A percentile compares a stretch with the other conserved stretches of the same genome.
Evolutionary conservation across 345 rosid species (phyloP).

Genomic region (Ceriops tagal): DNA sequence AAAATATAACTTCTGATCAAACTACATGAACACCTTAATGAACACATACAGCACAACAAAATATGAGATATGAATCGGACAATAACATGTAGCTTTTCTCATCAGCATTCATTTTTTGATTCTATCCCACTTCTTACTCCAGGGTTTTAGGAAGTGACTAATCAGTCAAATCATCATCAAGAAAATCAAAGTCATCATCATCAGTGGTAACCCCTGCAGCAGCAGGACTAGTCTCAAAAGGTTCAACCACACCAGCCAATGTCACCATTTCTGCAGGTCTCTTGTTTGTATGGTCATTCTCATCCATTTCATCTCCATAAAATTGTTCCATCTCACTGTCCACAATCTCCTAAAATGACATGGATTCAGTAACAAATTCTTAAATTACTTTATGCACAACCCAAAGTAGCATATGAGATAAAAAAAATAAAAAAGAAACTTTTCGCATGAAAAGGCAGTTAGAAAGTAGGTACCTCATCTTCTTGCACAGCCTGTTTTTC

Average conservation of each 20-base stretch:
- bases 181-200: conserved; percentile 55
- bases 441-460: background rate
- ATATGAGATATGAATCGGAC: conserved; percentile 19
- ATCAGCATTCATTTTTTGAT: conserved; percentile 8
- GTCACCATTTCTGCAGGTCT: conserved; percentile 37
- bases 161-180: conserved; percentile 51
- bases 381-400: conserved; percentile 4
- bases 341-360: conserved; percentile 43
- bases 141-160: conserved; percentile 18
- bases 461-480: conserved; percentile 53
- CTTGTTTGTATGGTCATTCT: conserved; percentile 40
- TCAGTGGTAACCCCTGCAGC: conserved; percentile 44
- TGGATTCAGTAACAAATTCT: conserved; percentile 10
- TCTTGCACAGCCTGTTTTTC: conserved; percentile 41
- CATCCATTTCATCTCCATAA: conserved; percentile 44
- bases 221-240: conserved; percentile 38
- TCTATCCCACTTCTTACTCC: conserved; percentile 34
- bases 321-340: conserved; percentile 44
- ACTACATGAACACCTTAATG: conserved; percentile 1
- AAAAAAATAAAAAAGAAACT: too few relatives aligned
- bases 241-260: conserved; percentile 36
- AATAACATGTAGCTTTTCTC: conserved; percentile 5
- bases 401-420: background rate
- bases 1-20: conserved; percentile 7
- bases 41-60: conserved; percentile 16